Evolutionary conservation across 495 filamentous ascomycete species (phyloP).

Genomic region (Baudoinia panamericana): DNA sequence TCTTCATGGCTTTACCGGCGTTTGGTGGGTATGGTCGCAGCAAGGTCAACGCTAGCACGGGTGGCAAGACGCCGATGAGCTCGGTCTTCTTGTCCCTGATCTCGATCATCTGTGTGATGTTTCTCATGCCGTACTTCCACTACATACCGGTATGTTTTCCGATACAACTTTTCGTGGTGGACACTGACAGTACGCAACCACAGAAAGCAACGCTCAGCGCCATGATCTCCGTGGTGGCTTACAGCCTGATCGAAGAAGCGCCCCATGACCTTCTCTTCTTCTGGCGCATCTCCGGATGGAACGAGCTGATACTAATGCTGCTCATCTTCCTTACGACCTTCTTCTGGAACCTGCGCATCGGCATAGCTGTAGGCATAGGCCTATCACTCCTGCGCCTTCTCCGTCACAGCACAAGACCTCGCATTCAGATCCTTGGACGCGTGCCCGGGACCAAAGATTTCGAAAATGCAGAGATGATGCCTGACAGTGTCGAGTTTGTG

Average conservation of each 20-base stretch:
- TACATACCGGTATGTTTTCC: conserved; percentile 65
- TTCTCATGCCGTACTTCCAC: conserved; percentile 81
- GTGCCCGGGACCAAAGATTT: conserved; percentile 68
- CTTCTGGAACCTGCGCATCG: conserved; percentile 46
- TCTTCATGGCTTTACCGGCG: conserved; percentile 80
- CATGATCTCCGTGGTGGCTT: conserved; percentile 93
- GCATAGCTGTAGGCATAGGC: conserved; percentile 25
- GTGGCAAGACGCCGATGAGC: conserved; percentile 84
- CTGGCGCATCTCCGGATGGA: conserved; percentile 66
- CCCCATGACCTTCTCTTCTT: conserved; percentile 89
- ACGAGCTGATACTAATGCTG: conserved; percentile 73
- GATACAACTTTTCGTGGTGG: neutral
- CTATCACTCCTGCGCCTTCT: conserved; percentile 66
- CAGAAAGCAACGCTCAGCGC: conserved; percentile 88
- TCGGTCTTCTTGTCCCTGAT: conserved; percentile 72
- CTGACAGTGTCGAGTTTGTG: conserved; percentile 60
- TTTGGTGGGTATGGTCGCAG: conserved; percentile 95
- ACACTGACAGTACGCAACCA: neutral
- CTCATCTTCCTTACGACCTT: conserved; percentile 86
- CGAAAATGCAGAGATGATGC: conserved; percentile 66
- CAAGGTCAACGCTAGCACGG: conserved; percentile 86
- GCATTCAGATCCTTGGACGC: conserved; percentile 93
- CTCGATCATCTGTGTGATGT: conserved; percentile 64
- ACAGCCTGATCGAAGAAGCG: conserved; percentile 87
- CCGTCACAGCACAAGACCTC: conserved; percentile 73